Conservation (phyloP, 371 early-diverging fungal species). For the Syncephalastrum racemosum region DNA sequence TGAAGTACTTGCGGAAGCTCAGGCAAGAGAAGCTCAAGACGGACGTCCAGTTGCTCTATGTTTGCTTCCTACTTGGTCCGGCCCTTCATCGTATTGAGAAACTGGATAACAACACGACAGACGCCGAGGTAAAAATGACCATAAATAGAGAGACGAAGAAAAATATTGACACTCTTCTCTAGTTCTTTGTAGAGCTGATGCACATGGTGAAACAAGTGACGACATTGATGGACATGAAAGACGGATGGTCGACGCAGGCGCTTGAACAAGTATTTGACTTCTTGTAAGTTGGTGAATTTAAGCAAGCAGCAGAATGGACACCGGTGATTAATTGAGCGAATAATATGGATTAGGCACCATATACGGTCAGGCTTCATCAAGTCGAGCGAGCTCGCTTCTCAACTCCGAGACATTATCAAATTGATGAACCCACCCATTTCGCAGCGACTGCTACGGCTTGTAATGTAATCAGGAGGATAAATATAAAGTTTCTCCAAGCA, state of each 20-base stretch:
- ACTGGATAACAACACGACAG: conserved; percentile 31
- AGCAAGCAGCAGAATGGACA: background rate
- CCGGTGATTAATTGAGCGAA: too few relatives aligned
- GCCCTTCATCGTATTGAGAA: conserved; percentile 73
- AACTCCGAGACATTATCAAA: conserved; percentile 44
- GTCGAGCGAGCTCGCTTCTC: conserved; percentile 37
- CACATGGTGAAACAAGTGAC: conserved; percentile 53
- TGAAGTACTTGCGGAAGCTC: conserved; percentile 37
- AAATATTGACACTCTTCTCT: background rate
- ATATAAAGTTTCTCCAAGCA: background rate
- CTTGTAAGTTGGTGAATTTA: conserved; percentile 29
- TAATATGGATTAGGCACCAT: conserved; percentile 27
- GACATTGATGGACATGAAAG: conserved; percentile 44
- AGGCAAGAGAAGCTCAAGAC: conserved; percentile 51
- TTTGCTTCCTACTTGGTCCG: conserved; percentile 74
- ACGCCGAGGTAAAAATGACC: conserved; percentile 42
- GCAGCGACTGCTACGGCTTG: conserved; percentile 42
- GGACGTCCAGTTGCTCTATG: conserved; percentile 73
- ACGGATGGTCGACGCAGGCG: conserved; percentile 52
- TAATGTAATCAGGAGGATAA: conserved; percentile 19
- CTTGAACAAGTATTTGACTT: conserved; percentile 59
- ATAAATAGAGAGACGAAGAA: background rate
- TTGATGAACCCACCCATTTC: conserved; percentile 47
- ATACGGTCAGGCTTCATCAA: conserved; percentile 47
- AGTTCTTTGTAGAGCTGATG: conserved; percentile 52